Base-by-base conservation (phyloP, 805 yeast species). In the Kluyveromyces siamensis region DNA sequence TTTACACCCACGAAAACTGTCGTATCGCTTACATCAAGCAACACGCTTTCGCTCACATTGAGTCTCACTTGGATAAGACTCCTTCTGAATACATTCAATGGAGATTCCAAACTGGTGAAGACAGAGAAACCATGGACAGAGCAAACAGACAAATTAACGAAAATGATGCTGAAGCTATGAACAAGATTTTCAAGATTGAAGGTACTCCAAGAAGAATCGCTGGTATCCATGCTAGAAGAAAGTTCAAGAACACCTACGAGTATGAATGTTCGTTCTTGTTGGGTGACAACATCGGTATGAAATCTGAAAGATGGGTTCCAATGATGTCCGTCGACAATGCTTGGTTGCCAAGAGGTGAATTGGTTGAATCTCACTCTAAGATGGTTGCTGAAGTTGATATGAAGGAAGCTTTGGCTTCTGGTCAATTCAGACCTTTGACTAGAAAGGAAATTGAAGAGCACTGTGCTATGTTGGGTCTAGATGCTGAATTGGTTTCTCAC, bases 71-170 rank as follows among this genome's bases (percentile, higher is more conserved):
- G 74, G 99, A 93, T 83, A 87, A 86, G 83, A 93, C 99, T 70
- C 99, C 99, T 71, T 89, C 97, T 68, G 99, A 93, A 81, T 93
- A 93, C 81, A 93, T 93, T 67, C 99, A 93, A 81, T 93, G 99
- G 99, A 93, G 99, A 85, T 93, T 91, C 97, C 99, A 93, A 81
- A 93, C 99, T 72, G 99, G 99, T 90, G 99, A 93, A 81, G 99
- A 93, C 77, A 89, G 99, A 81, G 99, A 93, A 82, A 93, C 99
- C 77, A 93, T 93, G 99, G 99, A 93, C 82, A 87, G 98, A 81
- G 99, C 98, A 72, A 88, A 95, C 75, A 88, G 99, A 82, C 91
- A 84, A 74, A 89, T 93, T 73, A 89, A 86, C 71, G 99, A 93
- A 80, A 76, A 80, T 65, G 99, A 93, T 77, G 97, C 90, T 81